Evolutionary conservation across 352 stramenopile species (phyloP).

Genomic region (Pythium monospermum): DNA sequence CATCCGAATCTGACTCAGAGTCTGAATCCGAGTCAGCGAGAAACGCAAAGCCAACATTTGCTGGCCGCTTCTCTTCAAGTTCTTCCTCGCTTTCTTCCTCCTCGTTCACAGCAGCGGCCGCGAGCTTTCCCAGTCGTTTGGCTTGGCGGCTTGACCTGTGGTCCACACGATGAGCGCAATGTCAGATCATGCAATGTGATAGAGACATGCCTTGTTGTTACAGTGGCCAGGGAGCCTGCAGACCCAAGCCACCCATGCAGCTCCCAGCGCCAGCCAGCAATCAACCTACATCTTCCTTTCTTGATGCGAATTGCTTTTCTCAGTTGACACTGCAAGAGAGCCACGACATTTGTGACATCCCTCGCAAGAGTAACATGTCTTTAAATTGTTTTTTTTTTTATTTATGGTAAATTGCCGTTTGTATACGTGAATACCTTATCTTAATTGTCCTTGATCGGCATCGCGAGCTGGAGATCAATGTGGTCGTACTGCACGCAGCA

Average conservation of each 20-base stretch:
- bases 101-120: conserved; percentile 18
- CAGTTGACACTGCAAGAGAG: no score
- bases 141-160: conserved; percentile 75
- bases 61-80: conserved; percentile 48
- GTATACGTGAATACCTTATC: neutral
- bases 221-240: no score
- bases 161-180: neutral
- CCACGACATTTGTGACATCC: no score
- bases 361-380: neutral
- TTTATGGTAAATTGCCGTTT: neutral
- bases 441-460: conserved; percentile 32
- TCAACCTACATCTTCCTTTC: neutral
- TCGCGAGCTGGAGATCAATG: conserved; percentile 58
- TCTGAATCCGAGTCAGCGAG: conserved; percentile 67
- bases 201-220: no score
- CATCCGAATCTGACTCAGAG: conserved; percentile 24
- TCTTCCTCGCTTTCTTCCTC: conserved; percentile 37
- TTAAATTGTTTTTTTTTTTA: conserved; percentile 1
- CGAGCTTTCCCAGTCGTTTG: conserved; percentile 52
- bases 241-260: no score
- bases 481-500: conserved; percentile 75
- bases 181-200: no score
- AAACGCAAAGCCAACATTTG: conserved; percentile 63
- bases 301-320: neutral
- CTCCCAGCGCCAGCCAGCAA: neutral